Evolutionary conservation across 2,329 filamentous ascomycete genomes (phyloP).

Genomic region (Monilinia aucupariae): DNA sequence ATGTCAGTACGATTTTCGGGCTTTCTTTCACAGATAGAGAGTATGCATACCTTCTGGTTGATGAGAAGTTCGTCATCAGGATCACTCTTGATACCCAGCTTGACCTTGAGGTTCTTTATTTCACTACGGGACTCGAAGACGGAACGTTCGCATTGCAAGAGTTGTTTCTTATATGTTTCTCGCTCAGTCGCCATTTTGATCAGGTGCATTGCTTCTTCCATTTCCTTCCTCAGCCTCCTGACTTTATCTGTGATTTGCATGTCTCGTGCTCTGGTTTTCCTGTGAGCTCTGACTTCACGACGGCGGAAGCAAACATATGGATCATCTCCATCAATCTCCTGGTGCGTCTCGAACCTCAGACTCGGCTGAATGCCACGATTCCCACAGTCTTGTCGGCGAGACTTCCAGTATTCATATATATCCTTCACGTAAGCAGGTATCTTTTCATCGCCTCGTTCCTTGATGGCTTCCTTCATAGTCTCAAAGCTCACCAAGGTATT

Average conservation of each 20-base stretch:
- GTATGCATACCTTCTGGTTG: constrained; percentile 74
- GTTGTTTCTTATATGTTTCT: constrained; percentile 72
- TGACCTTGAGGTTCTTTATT: constrained; percentile 83
- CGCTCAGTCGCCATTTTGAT: constrained; percentile 72
- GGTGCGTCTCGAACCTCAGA: constrained; percentile 90
- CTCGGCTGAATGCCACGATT: constrained; percentile 70
- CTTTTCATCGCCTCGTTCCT: constrained; percentile 43
- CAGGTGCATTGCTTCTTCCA: constrained; percentile 81
- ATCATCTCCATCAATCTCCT: constrained; percentile 91
- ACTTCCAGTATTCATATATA: constrained; percentile 87
- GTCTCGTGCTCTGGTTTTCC: constrained; percentile 91
- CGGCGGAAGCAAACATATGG: constrained; percentile 97
- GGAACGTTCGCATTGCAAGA: constrained; percentile 66
- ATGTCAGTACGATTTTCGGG: constrained; percentile 14
- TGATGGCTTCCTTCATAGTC: constrained; percentile 65
- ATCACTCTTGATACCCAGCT: constrained; percentile 82
- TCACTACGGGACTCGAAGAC: constrained; percentile 78
- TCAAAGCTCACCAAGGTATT: constrained; percentile 76
- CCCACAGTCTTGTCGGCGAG: constrained; percentile 57
- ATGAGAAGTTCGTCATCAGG: constrained; percentile 75
- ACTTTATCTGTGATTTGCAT: constrained; percentile 92
- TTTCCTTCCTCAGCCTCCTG: constrained; percentile 81
- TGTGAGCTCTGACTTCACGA: constrained; percentile 86
- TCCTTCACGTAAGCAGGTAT: constrained; percentile 59
- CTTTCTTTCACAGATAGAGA: constrained; percentile 28